phyloP scores from a whole-genome alignment of 495 filamentous ascomycete species.

The Astrocystis sublimbata region DNA sequence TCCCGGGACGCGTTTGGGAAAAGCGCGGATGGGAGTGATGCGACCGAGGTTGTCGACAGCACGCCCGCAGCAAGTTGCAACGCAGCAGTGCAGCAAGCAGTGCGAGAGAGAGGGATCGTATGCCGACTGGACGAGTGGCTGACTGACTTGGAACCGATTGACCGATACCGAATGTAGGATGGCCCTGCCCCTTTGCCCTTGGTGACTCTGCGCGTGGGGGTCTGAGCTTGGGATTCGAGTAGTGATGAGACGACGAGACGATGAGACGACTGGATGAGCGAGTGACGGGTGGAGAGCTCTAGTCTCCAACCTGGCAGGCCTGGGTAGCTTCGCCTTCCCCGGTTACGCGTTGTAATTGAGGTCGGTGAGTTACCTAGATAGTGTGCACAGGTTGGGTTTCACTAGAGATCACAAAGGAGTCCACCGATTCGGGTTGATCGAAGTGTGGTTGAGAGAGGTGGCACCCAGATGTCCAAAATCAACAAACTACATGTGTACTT shows the following conservation, averaged over 20 bases:
- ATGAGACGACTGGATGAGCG: too few species aligned
- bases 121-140: too few species aligned
- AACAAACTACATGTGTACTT: background rate
- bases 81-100: too few species aligned
- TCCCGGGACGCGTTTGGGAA: constrained; percentile 29
- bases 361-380: too few species aligned
- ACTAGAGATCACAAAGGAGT: background rate
- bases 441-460: background rate
- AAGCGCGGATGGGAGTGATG: constrained; percentile 29
- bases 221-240: constrained; percentile 9
- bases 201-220: constrained; percentile 10
- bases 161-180: constrained; percentile 1
- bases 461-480: background rate
- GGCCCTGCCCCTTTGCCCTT: too few species aligned
- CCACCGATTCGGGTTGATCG: background rate
- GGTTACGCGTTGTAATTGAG: background rate
- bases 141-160: too few species aligned
- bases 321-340: background rate
- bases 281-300: too few species aligned
- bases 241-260: too few species aligned
- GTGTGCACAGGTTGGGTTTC: too few species aligned
- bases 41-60: constrained; percentile 30
- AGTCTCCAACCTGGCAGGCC: too few species aligned
- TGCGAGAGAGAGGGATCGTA: constrained; percentile 10
- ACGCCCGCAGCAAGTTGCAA: constrained; percentile 27